phyloP scores from a whole-genome alignment of 1,284 basidiomycete genomes.

The Leccinum griseonigrum region DNA sequence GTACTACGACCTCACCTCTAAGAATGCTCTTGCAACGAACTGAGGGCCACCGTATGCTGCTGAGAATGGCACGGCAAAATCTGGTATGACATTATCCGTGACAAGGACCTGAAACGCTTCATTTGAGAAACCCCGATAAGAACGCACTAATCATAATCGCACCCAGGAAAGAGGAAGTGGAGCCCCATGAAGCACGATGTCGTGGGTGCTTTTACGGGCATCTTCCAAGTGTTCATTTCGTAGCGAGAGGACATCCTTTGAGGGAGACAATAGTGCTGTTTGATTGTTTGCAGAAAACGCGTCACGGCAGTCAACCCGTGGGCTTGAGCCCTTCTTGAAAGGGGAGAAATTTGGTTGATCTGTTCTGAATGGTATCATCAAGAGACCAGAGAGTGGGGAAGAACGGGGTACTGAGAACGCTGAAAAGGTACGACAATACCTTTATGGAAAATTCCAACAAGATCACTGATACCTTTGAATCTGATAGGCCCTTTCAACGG shows the following conservation, averaged over 20 bases:
- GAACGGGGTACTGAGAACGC: background rate
- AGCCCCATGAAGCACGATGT: constrained; percentile 15
- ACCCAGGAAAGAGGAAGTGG: constrained; percentile 29
- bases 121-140: background rate
- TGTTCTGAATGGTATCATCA: constrained; percentile 15
- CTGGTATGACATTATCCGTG: constrained; percentile 29
- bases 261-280: background rate
- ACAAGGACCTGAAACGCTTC: constrained; percentile 23
- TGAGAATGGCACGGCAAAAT: constrained; percentile 28
- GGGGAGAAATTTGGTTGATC: constrained; percentile 18
- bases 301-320: constrained; percentile 23
- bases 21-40: constrained; percentile 27
- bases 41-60: constrained; percentile 28
- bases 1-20: constrained; percentile 18
- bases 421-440: background rate
- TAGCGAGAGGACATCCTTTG: background rate
- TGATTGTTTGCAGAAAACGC: constrained; percentile 17
- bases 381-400: constrained; percentile 1
- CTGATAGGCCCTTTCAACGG: background rate
- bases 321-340: constrained; percentile 17
- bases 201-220: constrained; percentile 12
- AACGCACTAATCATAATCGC: background rate
- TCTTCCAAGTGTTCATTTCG: constrained; percentile 6
- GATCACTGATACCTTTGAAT: background rate
- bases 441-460: constrained; percentile 8